These are phyloP conservation scores for Penicillium sp. DNA, from an alignment of 2,329 filamentous ascomycete genomes.

Conservation along the genomic window DNA sequence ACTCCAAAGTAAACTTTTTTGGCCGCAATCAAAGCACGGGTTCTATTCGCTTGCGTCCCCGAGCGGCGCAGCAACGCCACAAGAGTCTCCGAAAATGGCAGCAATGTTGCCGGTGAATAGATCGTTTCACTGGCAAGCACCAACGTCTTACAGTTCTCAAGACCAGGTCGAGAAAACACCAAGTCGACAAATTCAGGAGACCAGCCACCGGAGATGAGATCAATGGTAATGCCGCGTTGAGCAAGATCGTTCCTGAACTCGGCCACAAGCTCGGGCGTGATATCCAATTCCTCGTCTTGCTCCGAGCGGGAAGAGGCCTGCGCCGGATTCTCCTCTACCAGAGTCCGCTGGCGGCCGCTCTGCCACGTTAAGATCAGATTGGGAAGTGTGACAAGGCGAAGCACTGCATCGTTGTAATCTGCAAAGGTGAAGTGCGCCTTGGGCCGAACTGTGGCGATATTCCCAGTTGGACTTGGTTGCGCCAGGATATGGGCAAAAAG, in stretches of 20 bases:
- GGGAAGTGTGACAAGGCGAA: slow-evolving; percentile 56
- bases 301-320: slow-evolving; percentile 8
- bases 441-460: slow-evolving; percentile 2
- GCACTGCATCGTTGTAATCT: slow-evolving; percentile 57
- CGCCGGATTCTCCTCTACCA: not conserved
- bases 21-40: slow-evolving; percentile 54
- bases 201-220: slow-evolving; percentile 57
- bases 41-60: slow-evolving; percentile 11
- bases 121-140: slow-evolving; percentile 61
- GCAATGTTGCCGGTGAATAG: slow-evolving; percentile 52
- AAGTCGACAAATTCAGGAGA: slow-evolving; percentile 44
- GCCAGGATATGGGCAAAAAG: slow-evolving; percentile 49
- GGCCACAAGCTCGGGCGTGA: slow-evolving; percentile 44
- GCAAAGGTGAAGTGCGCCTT: slow-evolving; percentile 50
- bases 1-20: slow-evolving; percentile 64
- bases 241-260: slow-evolving; percentile 43
- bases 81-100: slow-evolving; percentile 52
- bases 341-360: slow-evolving; percentile 15
- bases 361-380: slow-evolving; percentile 56
- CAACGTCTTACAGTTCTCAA: slow-evolving; percentile 36
- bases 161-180: slow-evolving; percentile 30
- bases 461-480: slow-evolving; percentile 12
- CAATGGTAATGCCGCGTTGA: slow-evolving; percentile 42
- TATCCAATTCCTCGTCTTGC: slow-evolving; percentile 40
- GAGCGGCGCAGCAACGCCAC: slow-evolving; percentile 44